Evolutionary conservation across 2,329 filamentous ascomycete species (phyloP), one percentile per base, ranked within the genome.

Genomic region (Delphinella strobiligena): DNA sequence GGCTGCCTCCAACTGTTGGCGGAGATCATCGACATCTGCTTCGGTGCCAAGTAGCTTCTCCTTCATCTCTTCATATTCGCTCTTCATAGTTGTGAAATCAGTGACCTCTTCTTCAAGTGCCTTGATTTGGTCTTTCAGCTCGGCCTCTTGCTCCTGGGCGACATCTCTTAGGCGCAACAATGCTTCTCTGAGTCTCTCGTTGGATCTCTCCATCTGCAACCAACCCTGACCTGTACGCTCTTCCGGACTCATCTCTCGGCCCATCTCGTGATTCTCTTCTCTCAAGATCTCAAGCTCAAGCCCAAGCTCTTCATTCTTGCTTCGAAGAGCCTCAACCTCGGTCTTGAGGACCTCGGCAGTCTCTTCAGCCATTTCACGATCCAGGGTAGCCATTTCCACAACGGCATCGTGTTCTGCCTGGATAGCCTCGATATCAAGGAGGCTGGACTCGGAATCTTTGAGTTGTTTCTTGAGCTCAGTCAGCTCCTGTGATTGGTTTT

Each of bases 311-410:
- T 96, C 88, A 1, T 78, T 63, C 53, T 80, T 86, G 42, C 74
- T 65, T 52, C 85, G 84, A 38, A 93, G 59, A 2, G 76, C 72
- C 29, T 93, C 83, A 17, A 93, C 66, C 54, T 98, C 88, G 1
- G 75, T 72, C 56, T 87, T 91, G 37, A 82, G 68, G 14, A 81
- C 77, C 49, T 96, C 91, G 1, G 84, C 81, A 32, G 79, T 86
- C 61, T 95, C 89, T 59, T 98, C 88, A 0, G 91, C 91, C 83
- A 96, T 93, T 60, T 98, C 89, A 33, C 85, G 78, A 56, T 98
- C 91, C 18, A 98, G 67, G 0, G 84, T 81, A 5, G 87, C 86
- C 61, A 91, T 75, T 61, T 98, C 91, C 53, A 95, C 64, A 5
- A 82, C 75, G 3, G 80, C 74, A 19, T 96, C 91, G 58, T 93